Evolutionary conservation across 1,284 basidiomycete genomes (phyloP).

Genomic region (Cutaneotrichosporon cyanovorans): DNA sequence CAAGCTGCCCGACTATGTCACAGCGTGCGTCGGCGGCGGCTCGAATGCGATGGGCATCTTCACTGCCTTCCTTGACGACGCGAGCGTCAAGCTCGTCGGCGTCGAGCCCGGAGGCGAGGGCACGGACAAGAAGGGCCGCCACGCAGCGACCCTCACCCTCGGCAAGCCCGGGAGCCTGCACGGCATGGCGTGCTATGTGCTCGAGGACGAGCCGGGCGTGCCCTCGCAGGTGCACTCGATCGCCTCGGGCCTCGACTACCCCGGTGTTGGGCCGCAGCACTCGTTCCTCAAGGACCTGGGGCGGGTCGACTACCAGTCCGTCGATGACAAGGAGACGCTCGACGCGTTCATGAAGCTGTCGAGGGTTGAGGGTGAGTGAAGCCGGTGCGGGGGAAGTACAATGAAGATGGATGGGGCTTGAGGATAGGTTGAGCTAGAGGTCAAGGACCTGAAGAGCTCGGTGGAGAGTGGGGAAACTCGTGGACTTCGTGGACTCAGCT

Average conservation of each 20-base stretch:
- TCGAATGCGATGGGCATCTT: conserved; percentile 97
- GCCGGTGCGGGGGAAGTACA: too few relatives aligned
- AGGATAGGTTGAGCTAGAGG: too few relatives aligned
- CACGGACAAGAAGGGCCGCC: conserved; percentile 72
- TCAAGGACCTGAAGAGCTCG: too few relatives aligned
- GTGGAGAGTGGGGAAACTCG: too few relatives aligned
- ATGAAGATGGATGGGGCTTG: too few relatives aligned
- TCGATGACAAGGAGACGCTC: conserved; percentile 88
- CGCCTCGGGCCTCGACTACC: conserved; percentile 48
- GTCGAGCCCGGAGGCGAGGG: conserved; percentile 94
- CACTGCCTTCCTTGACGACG: conserved; percentile 85
- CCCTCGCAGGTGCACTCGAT: conserved; percentile 96
- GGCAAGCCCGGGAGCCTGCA: conserved; percentile 92
- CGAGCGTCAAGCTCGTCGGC: conserved; percentile 71
- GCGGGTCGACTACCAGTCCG: conserved; percentile 83
- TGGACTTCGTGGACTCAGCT: too few relatives aligned
- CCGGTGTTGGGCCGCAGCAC: conserved; percentile 75
- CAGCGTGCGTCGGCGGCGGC: conserved; percentile 96
- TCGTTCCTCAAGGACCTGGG: conserved; percentile 92
- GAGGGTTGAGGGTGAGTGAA: conserved; percentile 61
- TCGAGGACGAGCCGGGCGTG: conserved; percentile 82
- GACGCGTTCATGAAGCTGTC: conserved; percentile 86
- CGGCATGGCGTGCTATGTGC: conserved; percentile 84
- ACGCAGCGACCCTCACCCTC: conserved; percentile 85
- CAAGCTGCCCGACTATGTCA: conserved; percentile 86